Conservation (phyloP, 495 filamentous ascomycete species). For the Neurospora sp. region DNA sequence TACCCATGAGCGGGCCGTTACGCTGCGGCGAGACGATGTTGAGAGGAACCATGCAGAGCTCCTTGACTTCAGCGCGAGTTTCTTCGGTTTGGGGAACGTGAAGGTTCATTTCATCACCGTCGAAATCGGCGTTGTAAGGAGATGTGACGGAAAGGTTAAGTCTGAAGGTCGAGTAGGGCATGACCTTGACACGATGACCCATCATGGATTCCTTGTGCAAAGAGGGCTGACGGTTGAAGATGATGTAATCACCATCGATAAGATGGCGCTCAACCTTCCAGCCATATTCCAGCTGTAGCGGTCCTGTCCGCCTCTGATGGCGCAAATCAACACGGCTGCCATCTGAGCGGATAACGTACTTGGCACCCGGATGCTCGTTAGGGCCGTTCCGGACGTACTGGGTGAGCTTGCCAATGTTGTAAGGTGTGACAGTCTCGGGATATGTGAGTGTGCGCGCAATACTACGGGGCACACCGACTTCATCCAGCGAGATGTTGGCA, state of each 20-base stretch:
- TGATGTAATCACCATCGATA: slow-evolving; percentile 90
- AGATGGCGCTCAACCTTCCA: slow-evolving; percentile 98
- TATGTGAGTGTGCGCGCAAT: slow-evolving; percentile 89
- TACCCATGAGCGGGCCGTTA: slow-evolving; percentile 97
- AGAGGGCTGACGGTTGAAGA: slow-evolving; percentile 98
- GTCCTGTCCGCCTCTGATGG: slow-evolving; percentile 74
- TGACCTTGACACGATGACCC: slow-evolving; percentile 93
- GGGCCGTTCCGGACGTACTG: slow-evolving; percentile 85
- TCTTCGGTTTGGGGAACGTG: slow-evolving; percentile 98
- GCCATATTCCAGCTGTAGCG: slow-evolving; percentile 80
- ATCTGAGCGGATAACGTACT: slow-evolving; percentile 86
- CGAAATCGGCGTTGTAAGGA: slow-evolving; percentile 98
- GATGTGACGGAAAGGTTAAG: slow-evolving; percentile 96
- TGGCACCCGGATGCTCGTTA: slow-evolving; percentile 86
- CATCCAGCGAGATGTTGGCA: slow-evolving; percentile 87
- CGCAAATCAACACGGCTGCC: slow-evolving; percentile 90
- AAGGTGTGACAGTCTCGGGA: slow-evolving; percentile 93
- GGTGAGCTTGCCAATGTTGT: slow-evolving; percentile 91
- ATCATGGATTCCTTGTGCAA: slow-evolving; percentile 99
- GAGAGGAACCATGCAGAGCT: slow-evolving; percentile 90
- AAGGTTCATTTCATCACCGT: slow-evolving; percentile 98
- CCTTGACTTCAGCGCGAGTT: slow-evolving; percentile 80
- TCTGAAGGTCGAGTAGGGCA: slow-evolving; percentile 98
- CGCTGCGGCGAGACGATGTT: slow-evolving; percentile 98
- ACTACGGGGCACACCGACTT: slow-evolving; percentile 87